phyloP scores from a whole-genome alignment of 371 early-diverging fungal species.

The Chytridiales sp. region DNA sequence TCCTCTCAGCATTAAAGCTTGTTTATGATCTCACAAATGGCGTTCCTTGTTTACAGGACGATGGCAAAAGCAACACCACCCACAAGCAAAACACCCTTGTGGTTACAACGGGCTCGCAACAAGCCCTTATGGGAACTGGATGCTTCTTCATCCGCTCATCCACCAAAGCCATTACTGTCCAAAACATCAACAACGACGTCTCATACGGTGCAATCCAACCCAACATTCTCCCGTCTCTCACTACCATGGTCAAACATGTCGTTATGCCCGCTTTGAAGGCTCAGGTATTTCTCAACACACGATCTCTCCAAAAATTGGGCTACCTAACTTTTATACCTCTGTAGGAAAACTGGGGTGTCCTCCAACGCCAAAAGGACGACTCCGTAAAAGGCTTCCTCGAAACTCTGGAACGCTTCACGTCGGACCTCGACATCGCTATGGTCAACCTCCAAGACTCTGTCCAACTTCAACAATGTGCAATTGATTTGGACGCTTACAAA shows the following conservation, averaged over 20 bases:
- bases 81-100: slow-evolving; percentile 37
- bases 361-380: slow-evolving; percentile 46
- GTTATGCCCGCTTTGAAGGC: slow-evolving; percentile 55
- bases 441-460: slow-evolving; percentile 57
- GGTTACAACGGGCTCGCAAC: slow-evolving; percentile 50
- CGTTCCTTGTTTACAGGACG: slow-evolving; percentile 17
- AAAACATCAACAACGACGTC: slow-evolving; percentile 51
- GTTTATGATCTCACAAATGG: neutral
- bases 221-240: slow-evolving; percentile 53
- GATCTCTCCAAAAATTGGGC: slow-evolving; percentile 1
- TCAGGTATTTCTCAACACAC: slow-evolving; percentile 38
- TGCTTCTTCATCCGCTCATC: slow-evolving; percentile 53
- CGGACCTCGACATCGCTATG: slow-evolving; percentile 60
- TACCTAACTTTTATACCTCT: neutral
- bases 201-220: slow-evolving; percentile 49
- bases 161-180: slow-evolving; percentile 52
- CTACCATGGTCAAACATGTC: slow-evolving; percentile 56
- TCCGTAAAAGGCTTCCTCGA: slow-evolving; percentile 53
- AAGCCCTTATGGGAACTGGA: slow-evolving; percentile 49
- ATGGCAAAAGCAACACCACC: slow-evolving; percentile 13
- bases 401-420: slow-evolving; percentile 52
- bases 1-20: neutral
- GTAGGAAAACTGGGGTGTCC: slow-evolving; percentile 61
- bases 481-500: slow-evolving; percentile 55
- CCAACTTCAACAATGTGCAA: slow-evolving; percentile 43